Evolutionary conservation across 2,329 filamentous ascomycete genomes (phyloP), one percentile per base, ranked within the genome.

Genomic region (Rutstroemia sydowiana): DNA sequence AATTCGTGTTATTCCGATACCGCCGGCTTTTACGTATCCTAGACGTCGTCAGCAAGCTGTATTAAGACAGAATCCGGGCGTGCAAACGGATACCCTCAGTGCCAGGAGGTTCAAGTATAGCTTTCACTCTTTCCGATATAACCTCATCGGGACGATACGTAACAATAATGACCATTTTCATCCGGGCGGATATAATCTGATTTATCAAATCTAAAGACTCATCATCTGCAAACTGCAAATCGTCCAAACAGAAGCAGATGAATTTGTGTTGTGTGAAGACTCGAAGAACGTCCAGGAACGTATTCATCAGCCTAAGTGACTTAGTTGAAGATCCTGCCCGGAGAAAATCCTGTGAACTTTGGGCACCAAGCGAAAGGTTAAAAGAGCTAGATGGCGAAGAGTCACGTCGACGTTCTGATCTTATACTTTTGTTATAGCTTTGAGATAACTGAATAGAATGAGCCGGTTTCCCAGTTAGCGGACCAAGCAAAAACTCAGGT

Each of bases 171-270:
- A 54, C 82, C 71, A 95, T 85, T 18, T 87, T 88, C 55, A 96
- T 80, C 57, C 85, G 85, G 1, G 85, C 82, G 46, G 77, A 76
- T 51, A 95, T 81, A 48, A 96, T 89, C 61, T 90, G 85, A 14
- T 84, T 79, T 36, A 96, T 84, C 48, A 96, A 73, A 53, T 95
- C 88, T 44, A 93, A 71, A 13, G 87, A 93, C 67, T 96, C 92
- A 23, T 86, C 81, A 64, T 96, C 92, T 6, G 90, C 89, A 67
- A 89, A 93, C 61, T 96, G 90, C 30, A 96, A 71, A 67, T 96
- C 92, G 63, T 96, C 92, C 16, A 52, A 13, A n/a, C 41, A 51
- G 60, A 95, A 84, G 63, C 88, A 95, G 49, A 95, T 90, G 61
- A 95, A 83, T 61, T 91, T 93, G 65, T 91, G 84, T 18, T 84